Conservation (phyloP, 208 protist genomes). For the Crithidia sp. region DNA sequence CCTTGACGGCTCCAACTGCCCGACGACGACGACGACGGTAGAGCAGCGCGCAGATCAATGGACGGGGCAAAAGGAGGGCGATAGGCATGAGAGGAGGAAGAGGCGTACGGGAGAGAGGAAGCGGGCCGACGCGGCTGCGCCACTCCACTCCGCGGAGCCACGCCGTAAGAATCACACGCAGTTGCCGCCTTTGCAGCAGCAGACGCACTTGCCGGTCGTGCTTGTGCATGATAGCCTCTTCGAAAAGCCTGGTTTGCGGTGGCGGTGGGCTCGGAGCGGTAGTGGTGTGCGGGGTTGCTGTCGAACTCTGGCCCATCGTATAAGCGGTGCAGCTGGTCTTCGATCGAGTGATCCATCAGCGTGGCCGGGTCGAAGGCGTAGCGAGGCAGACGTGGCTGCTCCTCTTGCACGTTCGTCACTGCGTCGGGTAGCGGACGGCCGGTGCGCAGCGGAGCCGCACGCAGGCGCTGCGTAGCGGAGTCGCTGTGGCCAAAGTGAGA, state of each 20-base stretch:
- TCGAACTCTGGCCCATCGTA: conserved; percentile 9
- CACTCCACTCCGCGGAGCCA: too few relatives aligned
- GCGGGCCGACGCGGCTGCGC: not conserved
- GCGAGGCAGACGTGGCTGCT: not conserved
- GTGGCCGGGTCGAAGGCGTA: conserved; percentile 22
- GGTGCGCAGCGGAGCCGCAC: not conserved
- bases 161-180: not conserved
- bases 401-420: not conserved
- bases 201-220: not conserved
- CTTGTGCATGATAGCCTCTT: not conserved
- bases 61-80: not conserved
- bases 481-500: not conserved
- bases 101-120: not conserved
- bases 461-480: not conserved
- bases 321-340: conserved; percentile 18
- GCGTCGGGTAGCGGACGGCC: not conserved
- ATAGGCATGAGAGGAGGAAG: not conserved
- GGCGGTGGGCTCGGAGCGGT: not conserved
- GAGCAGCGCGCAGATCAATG: not conserved
- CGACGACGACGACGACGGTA: not conserved
- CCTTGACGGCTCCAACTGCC: conserved; percentile 6
- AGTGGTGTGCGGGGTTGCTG: not conserved
- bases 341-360: conserved; percentile 15
- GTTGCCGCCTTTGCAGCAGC: too few relatives aligned
- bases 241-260: not conserved